A percentile compares a stretch with the other conserved stretches of the same genome.
Conservation (phyloP, 2,329 filamentous ascomycete genomes). For the Bertia moriformis region DNA sequence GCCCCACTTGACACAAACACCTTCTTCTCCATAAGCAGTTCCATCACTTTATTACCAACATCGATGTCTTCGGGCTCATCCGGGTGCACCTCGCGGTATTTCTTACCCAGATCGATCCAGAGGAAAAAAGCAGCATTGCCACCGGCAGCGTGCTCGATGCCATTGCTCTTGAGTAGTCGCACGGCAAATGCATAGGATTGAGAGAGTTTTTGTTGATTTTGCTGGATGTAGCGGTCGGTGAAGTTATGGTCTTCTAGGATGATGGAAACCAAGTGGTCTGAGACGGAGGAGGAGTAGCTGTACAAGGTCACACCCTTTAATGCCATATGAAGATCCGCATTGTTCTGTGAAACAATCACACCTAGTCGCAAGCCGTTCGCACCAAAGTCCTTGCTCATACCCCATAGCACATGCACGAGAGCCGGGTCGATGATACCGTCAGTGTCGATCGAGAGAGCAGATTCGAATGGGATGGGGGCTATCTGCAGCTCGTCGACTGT, state of each 20-base stretch:
- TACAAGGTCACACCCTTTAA: constrained; percentile 20
- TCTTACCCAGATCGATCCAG: constrained; percentile 29
- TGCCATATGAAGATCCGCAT: constrained; percentile 19
- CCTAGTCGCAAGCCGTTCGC: constrained; percentile 39
- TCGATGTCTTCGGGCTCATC: constrained; percentile 5
- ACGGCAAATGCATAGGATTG: constrained; percentile 21
- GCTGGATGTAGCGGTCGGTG: constrained; percentile 24
- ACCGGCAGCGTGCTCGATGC: constrained; percentile 27
- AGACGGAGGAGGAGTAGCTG: constrained; percentile 25
- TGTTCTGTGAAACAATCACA: constrained; percentile 30
- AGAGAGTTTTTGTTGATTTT: constrained; percentile 24
- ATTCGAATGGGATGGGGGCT: constrained; percentile 23
- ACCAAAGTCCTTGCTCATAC: constrained; percentile 35
- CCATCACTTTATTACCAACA: constrained; percentile 11
- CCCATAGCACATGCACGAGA: constrained; percentile 34
- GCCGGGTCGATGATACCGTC: constrained; percentile 27
- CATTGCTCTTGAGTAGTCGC: constrained; percentile 18
- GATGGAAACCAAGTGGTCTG: constrained; percentile 22
- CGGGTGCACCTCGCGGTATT: background rate
- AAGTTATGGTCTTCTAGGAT: constrained; percentile 27
- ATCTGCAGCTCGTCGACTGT: constrained; percentile 10
- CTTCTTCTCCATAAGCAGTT: constrained; percentile 12
- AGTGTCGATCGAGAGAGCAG: constrained; percentile 25
- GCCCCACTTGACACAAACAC: constrained; percentile 20
- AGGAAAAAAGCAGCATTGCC: constrained; percentile 39